These are phyloP conservation scores for Triglochin maritima DNA, from an alignment of 106 monocot species.

Conservation along the genomic window DNA sequence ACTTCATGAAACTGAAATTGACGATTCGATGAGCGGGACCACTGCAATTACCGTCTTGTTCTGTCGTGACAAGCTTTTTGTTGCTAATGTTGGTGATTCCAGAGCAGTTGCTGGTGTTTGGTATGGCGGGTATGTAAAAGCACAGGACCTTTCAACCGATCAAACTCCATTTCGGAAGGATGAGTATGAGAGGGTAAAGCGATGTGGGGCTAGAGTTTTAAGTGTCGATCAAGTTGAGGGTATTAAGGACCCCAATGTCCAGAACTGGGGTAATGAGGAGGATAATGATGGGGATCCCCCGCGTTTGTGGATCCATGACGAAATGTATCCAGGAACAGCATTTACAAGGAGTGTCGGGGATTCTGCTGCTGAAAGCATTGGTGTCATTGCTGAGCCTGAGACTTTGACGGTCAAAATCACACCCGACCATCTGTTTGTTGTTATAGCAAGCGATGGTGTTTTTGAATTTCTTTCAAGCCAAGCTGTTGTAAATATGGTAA, in stretches of 20 bases:
- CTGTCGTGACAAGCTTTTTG: conserved; percentile 25
- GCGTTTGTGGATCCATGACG: conserved; percentile 63
- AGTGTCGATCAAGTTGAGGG: conserved; percentile 71
- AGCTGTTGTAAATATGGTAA: conserved; percentile 68
- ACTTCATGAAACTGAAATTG: conserved; percentile 45
- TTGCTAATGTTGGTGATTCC: conserved; percentile 79
- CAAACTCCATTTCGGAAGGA: conserved; percentile 77
- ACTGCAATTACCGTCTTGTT: conserved; percentile 59
- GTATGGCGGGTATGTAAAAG: conserved; percentile 24
- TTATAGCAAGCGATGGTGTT: conserved; percentile 73
- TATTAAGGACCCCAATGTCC: conserved; percentile 36
- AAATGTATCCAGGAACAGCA: conserved; percentile 69
- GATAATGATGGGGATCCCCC: conserved; percentile 63
- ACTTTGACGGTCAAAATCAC: conserved; percentile 37
- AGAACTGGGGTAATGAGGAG: conserved; percentile 56
- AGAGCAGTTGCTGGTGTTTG: conserved; percentile 51
- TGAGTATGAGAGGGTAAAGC: conserved; percentile 61
- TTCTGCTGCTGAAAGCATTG: conserved; percentile 53
- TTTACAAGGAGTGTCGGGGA: conserved; percentile 83
- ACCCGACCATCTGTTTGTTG: conserved; percentile 42
- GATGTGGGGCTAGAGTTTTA: conserved; percentile 60
- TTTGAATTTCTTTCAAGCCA: conserved; percentile 84
- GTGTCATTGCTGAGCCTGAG: conserved; percentile 61
- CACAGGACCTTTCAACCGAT: conserved; percentile 53
- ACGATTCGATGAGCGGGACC: conserved; percentile 74